Conservation (phyloP, 2,329 filamentous ascomycete species). For the Amesomyces nigricolor region DNA sequence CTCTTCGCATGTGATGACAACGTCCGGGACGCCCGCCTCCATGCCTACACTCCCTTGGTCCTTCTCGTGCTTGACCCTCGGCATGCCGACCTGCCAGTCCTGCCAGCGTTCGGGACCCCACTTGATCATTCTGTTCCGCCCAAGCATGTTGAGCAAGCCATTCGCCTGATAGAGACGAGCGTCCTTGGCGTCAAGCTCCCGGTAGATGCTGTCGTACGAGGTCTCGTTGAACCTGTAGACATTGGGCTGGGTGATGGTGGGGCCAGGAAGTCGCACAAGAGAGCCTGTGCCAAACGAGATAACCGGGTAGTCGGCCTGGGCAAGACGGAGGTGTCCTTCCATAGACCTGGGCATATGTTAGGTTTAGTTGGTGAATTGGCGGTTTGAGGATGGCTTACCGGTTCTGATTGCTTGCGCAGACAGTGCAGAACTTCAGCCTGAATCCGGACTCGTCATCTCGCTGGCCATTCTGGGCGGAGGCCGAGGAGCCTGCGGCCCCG, state of each 20-base stretch:
- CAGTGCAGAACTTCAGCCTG: conserved; percentile 94
- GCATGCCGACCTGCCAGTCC: conserved; percentile 87
- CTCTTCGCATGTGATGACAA: conserved; percentile 97
- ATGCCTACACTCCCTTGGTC: conserved; percentile 76
- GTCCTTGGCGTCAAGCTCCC: conserved; percentile 83
- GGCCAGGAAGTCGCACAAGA: conserved; percentile 85
- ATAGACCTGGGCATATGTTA: conserved; percentile 59
- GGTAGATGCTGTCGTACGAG: conserved; percentile 91
- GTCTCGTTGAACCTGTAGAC: conserved; percentile 98
- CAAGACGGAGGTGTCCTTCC: conserved; percentile 95
- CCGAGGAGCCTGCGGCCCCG: conserved; percentile 30
- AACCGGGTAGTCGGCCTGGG: conserved; percentile 82
- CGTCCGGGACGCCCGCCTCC: conserved; percentile 83
- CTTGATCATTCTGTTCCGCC: conserved; percentile 85
- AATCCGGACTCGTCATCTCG: conserved; percentile 55
- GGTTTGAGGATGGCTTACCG: conserved; percentile 49
- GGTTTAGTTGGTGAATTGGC: conserved; percentile 16
- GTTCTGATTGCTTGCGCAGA: conserved; percentile 98
- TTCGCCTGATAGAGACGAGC: conserved; percentile 83
- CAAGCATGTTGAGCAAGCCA: conserved; percentile 91
- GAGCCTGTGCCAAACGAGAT: conserved; percentile 97
- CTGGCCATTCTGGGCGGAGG: conserved; percentile 38
- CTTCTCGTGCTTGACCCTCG: conserved; percentile 67
- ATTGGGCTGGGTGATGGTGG: conserved; percentile 87
- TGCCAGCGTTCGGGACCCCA: conserved; percentile 97